Percentiles rank a stretch among this genome's conserved stretches.
These are phyloP conservation scores for Fusarium miscanthi DNA, from an alignment of 2,329 filamentous ascomycete species.

Conservation along the genomic window DNA sequence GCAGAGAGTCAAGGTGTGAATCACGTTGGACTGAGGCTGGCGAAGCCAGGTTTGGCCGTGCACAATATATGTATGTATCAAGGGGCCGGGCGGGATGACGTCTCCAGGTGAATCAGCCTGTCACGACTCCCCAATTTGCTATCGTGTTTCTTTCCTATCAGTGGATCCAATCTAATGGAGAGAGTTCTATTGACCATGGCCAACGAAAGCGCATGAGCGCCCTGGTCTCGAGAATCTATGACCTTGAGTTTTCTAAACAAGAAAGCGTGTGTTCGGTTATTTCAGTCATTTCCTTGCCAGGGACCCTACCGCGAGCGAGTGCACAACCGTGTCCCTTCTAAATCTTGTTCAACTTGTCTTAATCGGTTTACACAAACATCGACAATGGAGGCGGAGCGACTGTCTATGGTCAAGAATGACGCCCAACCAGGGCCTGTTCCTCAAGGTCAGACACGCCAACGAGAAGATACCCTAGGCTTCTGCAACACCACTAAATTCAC, in stretches of 20 bases:
- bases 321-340: background rate
- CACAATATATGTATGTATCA: background rate
- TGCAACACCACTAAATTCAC: background rate
- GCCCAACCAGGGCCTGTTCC: conserved; percentile 14
- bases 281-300: background rate
- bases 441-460: conserved; percentile 10
- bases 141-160: background rate
- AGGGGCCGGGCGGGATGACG: conserved; percentile 1
- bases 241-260: conserved; percentile 13
- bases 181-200: conserved; percentile 22
- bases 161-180: conserved; percentile 21
- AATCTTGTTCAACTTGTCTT: background rate
- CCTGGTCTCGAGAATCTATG: conserved; percentile 17
- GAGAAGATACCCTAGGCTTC: background rate
- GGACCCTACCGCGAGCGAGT: background rate
- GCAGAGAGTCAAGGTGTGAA: background rate
- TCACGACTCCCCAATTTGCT: background rate
- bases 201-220: conserved; percentile 11
- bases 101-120: conserved; percentile 5
- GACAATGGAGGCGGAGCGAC: conserved; percentile 22
- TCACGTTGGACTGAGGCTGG: background rate
- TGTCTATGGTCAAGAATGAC: conserved; percentile 16
- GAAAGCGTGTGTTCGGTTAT: background rate
- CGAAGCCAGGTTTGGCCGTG: conserved; percentile 14
- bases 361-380: background rate